A percentile compares a stretch with the other conserved stretches of the same genome.
Evolutionary conservation across 2,329 filamentous ascomycete genomes (phyloP).

Genomic region (Aspergillus tanneri): DNA sequence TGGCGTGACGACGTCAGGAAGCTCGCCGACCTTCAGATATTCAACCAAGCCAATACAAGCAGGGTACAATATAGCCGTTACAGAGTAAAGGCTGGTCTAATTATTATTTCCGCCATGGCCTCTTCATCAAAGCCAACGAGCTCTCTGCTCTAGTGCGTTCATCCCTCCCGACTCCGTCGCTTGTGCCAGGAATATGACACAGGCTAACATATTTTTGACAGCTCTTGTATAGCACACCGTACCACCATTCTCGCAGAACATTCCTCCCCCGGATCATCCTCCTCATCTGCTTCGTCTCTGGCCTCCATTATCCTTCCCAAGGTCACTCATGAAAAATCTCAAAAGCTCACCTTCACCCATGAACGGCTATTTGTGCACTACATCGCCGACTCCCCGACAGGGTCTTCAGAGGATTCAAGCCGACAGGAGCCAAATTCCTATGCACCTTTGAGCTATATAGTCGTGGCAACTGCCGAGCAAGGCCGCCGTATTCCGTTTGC

Average conservation of each 20-base stretch:
- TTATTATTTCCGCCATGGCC: constrained; percentile 54
- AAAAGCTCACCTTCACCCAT: constrained; percentile 94
- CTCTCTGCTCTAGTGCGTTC: constrained; percentile 69
- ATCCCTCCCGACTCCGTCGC: constrained; percentile 12
- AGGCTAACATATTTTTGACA: constrained; percentile 39
- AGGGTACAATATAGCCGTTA: no score
- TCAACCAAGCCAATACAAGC: constrained; percentile 1
- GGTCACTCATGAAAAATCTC: constrained; percentile 73
- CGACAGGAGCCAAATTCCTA: constrained; percentile 56
- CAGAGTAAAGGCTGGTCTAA: no score
- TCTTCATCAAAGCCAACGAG: constrained; percentile 67
- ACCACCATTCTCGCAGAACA: constrained; percentile 92
- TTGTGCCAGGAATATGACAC: background rate
- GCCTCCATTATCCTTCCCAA: constrained; percentile 94
- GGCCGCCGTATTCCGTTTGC: constrained; percentile 89
- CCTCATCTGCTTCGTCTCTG: constrained; percentile 82
- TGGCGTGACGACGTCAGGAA: constrained; percentile 26
- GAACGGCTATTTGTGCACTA: constrained; percentile 93
- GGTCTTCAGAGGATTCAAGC: constrained; percentile 38
- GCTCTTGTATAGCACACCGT: constrained; percentile 90
- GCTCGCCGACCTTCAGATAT: background rate
- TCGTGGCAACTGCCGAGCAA: constrained; percentile 76
- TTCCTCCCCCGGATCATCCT: constrained; percentile 77
- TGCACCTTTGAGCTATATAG: constrained; percentile 86
- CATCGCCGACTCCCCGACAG: constrained; percentile 77